Percentiles rank a stretch among this genome's conserved stretches.
Conservation (phyloP, 2,329 filamentous ascomycete genomes). For the Clonostachys byssicola region DNA sequence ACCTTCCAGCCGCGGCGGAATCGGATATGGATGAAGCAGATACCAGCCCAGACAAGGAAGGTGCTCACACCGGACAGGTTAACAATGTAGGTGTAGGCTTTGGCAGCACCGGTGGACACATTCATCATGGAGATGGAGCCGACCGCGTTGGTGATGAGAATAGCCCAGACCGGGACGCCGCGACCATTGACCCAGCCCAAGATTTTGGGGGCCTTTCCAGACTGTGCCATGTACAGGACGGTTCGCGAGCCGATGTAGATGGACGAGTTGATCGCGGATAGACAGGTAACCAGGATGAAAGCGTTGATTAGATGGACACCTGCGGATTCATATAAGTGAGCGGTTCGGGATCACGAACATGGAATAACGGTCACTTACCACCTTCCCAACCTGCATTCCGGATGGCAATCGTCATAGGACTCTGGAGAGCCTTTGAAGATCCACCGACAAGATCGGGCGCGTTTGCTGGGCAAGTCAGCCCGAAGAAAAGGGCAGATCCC, state of each 20-base stretch:
- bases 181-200: slow-evolving; percentile 63
- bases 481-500: slow-evolving; percentile 70
- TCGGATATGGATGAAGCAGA: slow-evolving; percentile 67
- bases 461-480: slow-evolving; percentile 69
- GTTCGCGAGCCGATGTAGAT: slow-evolving; percentile 77
- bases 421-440: slow-evolving; percentile 59
- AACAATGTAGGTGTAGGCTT: slow-evolving; percentile 66
- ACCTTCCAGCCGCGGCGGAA: slow-evolving; percentile 61
- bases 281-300: slow-evolving; percentile 69
- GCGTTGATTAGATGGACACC: slow-evolving; percentile 72
- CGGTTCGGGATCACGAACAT: too few species aligned
- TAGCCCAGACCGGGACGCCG: slow-evolving; percentile 57
- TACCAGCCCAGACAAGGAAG: slow-evolving; percentile 68
- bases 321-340: slow-evolving; percentile 2
- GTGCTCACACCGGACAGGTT: slow-evolving; percentile 67
- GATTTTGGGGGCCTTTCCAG: slow-evolving; percentile 65
- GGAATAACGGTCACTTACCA: slow-evolving; percentile 28
- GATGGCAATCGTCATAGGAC: slow-evolving; percentile 70
- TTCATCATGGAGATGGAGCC: slow-evolving; percentile 75
- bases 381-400: slow-evolving; percentile 70
- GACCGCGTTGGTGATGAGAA: slow-evolving; percentile 67
- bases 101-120: slow-evolving; percentile 59
- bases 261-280: slow-evolving; percentile 69
- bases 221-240: slow-evolving; percentile 71
- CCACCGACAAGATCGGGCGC: slow-evolving; percentile 59